Conservation (phyloP, 805 yeast species). For the Candida coleopterorum region DNA sequence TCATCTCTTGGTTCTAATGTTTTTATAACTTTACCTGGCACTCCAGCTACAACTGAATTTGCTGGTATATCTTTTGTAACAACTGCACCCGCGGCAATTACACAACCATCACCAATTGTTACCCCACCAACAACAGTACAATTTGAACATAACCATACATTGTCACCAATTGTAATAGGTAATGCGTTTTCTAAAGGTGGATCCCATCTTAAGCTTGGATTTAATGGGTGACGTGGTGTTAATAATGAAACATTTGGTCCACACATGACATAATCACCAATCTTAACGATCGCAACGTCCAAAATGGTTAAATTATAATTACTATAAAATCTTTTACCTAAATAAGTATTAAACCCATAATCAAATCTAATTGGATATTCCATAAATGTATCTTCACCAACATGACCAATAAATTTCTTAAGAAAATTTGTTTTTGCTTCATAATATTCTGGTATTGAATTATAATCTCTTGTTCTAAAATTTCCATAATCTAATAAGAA, state of each 20-base stretch:
- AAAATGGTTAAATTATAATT: slow-evolving; percentile 12
- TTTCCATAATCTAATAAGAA: slow-evolving; percentile 10
- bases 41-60: slow-evolving; percentile 51
- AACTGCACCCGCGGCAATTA: slow-evolving; percentile 63
- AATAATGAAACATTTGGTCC: slow-evolving; percentile 12
- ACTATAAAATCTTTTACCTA: slow-evolving; percentile 11
- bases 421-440: slow-evolving; percentile 10
- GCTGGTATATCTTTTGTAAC: slow-evolving; percentile 53
- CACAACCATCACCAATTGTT: slow-evolving; percentile 31
- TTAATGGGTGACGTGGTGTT: slow-evolving; percentile 11
- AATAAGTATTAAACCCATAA: slow-evolving; percentile 12
- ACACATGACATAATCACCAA: slow-evolving; percentile 13
- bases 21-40: slow-evolving; percentile 48
- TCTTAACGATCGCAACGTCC: slow-evolving; percentile 12
- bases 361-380: slow-evolving; percentile 12
- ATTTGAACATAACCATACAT: slow-evolving; percentile 12
- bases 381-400: slow-evolving; percentile 10
- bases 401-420: slow-evolving; percentile 11
- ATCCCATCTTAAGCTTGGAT: slow-evolving; percentile 10
- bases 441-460: slow-evolving; percentile 5
- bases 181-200: slow-evolving; percentile 9
- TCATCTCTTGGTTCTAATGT: slow-evolving; percentile 12
- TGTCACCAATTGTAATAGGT: slow-evolving; percentile 12
- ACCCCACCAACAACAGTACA: slow-evolving; percentile 12
- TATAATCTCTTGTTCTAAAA: slow-evolving; percentile 9